Percentiles rank a stretch among this genome's conserved stretches.
Conservation (phyloP, 805 yeast species). For the Teunomyces aglyptinius region DNA sequence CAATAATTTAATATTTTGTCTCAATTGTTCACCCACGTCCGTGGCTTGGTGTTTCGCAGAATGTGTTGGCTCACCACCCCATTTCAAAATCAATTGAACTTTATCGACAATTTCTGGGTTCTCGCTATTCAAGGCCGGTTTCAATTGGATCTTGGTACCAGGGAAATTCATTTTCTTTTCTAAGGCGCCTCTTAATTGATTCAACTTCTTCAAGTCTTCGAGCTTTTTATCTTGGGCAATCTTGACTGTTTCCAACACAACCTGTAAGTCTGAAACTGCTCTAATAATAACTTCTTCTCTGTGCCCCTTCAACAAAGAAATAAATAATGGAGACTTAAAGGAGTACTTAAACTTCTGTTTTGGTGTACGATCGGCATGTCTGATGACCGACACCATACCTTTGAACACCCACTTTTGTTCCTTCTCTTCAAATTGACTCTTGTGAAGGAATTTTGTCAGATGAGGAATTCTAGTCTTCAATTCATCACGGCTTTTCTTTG, state of each 20-base stretch:
- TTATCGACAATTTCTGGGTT: constrained; percentile 75
- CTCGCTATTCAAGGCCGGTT: constrained; percentile 72
- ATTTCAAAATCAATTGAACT: constrained; percentile 91
- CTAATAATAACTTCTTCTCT: constrained; percentile 94
- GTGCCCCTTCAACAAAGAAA: constrained; percentile 86
- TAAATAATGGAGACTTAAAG: constrained; percentile 81
- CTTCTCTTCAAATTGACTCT: constrained; percentile 51
- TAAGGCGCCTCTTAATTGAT: constrained; percentile 75
- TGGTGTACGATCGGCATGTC: constrained; percentile 99
- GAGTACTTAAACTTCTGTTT: constrained; percentile 97
- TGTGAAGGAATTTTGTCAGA: constrained; percentile 31
- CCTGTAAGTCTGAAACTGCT: constrained; percentile 79
- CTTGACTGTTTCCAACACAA: constrained; percentile 80
- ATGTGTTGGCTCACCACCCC: constrained; percentile 99
- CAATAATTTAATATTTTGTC: constrained; percentile 85
- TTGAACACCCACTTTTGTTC: constrained; percentile 95
- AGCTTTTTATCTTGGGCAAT: constrained; percentile 75
- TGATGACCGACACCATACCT: constrained; percentile 84
- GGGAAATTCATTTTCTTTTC: constrained; percentile 88
- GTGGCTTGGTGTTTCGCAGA: constrained; percentile 92
- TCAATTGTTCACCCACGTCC: constrained; percentile 92
- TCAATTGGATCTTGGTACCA: constrained; percentile 94
- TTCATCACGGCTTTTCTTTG: constrained; percentile 40
- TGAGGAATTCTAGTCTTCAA: constrained; percentile 38
- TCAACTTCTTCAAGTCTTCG: constrained; percentile 78